Conservation (phyloP, 768 basidiomycete species). For the Leccinum rimulosum region DNA sequence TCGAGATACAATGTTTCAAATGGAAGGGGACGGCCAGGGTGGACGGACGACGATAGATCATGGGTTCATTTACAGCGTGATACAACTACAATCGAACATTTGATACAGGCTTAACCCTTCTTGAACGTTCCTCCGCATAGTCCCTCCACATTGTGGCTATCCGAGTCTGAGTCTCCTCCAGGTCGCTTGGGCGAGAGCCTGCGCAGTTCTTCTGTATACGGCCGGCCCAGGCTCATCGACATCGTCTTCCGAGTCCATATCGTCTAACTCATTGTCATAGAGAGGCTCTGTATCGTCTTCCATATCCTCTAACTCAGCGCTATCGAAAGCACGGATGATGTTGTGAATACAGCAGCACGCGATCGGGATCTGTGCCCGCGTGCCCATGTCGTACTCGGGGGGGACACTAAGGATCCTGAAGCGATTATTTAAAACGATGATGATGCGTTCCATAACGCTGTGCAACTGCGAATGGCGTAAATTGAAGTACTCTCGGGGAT, state of each 20-base stretch:
- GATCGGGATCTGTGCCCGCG: not conserved
- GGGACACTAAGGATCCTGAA: not conserved
- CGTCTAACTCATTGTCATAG: not conserved
- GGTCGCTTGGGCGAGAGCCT: not conserved
- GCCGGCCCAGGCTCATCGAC: not conserved
- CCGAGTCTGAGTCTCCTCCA: no score
- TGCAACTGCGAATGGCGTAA: not conserved
- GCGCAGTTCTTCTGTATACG: not conserved
- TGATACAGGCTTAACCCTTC: not conserved
- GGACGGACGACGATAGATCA: not conserved
- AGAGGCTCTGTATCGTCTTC: not conserved
- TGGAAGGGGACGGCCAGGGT: no score
- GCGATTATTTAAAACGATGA: not conserved
- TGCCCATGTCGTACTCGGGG: not conserved
- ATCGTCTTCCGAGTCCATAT: not conserved
- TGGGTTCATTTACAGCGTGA: not conserved
- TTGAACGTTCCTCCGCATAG: no score
- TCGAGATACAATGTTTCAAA: no score
- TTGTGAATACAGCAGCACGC: not conserved
- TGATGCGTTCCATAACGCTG: not conserved
- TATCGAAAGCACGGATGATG: not conserved
- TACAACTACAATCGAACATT: not conserved
- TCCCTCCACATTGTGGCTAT: not conserved
- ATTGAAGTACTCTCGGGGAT: not conserved
- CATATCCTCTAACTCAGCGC: not conserved